Percentiles rank a stretch among this genome's conserved stretches.
phyloP scores from a whole-genome alignment of 2,329 filamentous ascomycete species.

The Arthrobotrys iridis region DNA sequence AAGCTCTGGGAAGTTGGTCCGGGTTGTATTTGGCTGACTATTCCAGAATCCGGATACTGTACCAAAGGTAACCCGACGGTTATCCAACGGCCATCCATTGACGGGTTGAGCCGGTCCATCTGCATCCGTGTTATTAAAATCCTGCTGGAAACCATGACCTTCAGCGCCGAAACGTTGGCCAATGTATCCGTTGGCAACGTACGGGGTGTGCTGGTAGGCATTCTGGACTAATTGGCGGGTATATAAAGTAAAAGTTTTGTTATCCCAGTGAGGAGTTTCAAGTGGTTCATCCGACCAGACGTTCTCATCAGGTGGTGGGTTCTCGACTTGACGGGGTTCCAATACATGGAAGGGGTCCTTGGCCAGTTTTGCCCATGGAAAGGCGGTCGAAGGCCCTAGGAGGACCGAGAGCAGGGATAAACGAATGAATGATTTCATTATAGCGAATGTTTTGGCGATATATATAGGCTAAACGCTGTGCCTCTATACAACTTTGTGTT shows the following conservation, averaged over 20 bases:
- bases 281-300: slow-evolving; percentile 53
- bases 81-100: slow-evolving; percentile 75
- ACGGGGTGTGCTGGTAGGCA: slow-evolving; percentile 67
- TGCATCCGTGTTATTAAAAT: slow-evolving; percentile 50
- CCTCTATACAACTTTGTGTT: not conserved
- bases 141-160: slow-evolving; percentile 65
- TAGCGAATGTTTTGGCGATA: slow-evolving; percentile 36
- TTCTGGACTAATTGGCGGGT: slow-evolving; percentile 62
- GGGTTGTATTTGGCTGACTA: slow-evolving; percentile 68
- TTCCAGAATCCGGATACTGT: slow-evolving; percentile 76
- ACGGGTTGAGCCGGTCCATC: slow-evolving; percentile 60
- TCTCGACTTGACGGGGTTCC: slow-evolving; percentile 54
- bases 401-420: slow-evolving; percentile 40
- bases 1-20: slow-evolving; percentile 74
- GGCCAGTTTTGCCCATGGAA: slow-evolving; percentile 35
- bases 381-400: slow-evolving; percentile 20
- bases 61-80: slow-evolving; percentile 72
- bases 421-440: slow-evolving; percentile 38
- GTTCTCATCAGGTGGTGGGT: slow-evolving; percentile 55
- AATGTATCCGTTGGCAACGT: slow-evolving; percentile 72
- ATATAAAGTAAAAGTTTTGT: slow-evolving; percentile 66
- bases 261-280: slow-evolving; percentile 56
- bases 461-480: slow-evolving; percentile 2
- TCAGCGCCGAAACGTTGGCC: slow-evolving; percentile 72
- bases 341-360: slow-evolving; percentile 28